Evolutionary conservation across 352 stramenopile species (phyloP).

Genomic region (Pythium grandisporangium): DNA sequence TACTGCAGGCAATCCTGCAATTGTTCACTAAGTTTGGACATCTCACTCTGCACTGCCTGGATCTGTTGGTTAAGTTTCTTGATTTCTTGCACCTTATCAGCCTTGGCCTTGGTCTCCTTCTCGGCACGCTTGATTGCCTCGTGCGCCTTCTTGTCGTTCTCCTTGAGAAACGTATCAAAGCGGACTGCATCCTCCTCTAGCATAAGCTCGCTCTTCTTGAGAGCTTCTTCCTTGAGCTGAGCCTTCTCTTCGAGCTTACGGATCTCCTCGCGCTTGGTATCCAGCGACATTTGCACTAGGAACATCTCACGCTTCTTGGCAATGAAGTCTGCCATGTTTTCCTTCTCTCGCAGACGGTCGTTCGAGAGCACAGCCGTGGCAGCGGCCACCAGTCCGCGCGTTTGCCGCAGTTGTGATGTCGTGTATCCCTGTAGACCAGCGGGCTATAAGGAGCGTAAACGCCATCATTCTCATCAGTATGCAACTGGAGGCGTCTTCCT

Average conservation of each 20-base stretch:
- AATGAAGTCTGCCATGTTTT: slow-evolving; percentile 95
- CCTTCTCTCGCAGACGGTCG: slow-evolving; percentile 87
- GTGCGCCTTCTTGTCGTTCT: slow-evolving; percentile 96
- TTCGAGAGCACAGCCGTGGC: slow-evolving; percentile 77
- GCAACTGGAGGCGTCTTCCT: no score
- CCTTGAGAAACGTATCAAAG: slow-evolving; percentile 96
- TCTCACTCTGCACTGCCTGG: slow-evolving; percentile 90
- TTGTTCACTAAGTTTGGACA: slow-evolving; percentile 91
- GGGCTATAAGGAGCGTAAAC: slow-evolving; percentile 13
- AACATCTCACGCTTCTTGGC: slow-evolving; percentile 97
- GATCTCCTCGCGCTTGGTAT: slow-evolving; percentile 96
- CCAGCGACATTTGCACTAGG: slow-evolving; percentile 92
- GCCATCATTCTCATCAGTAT: no score
- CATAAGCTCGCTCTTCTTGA: slow-evolving; percentile 94
- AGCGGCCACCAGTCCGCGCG: slow-evolving; percentile 62
- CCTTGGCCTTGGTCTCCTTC: slow-evolving; percentile 91
- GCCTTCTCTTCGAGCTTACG: slow-evolving; percentile 95
- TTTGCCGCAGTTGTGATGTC: slow-evolving; percentile 63
- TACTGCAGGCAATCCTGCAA: slow-evolving; percentile 93
- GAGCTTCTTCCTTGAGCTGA: slow-evolving; percentile 91
- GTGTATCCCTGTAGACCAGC: slow-evolving; percentile 40
- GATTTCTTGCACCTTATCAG: slow-evolving; percentile 92
- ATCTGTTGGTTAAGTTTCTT: slow-evolving; percentile 95
- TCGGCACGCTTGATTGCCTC: slow-evolving; percentile 93
- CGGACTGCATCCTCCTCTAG: slow-evolving; percentile 93